Conservation (phyloP, 2,329 filamentous ascomycete genomes). For the Aspergillus sp. region DNA sequence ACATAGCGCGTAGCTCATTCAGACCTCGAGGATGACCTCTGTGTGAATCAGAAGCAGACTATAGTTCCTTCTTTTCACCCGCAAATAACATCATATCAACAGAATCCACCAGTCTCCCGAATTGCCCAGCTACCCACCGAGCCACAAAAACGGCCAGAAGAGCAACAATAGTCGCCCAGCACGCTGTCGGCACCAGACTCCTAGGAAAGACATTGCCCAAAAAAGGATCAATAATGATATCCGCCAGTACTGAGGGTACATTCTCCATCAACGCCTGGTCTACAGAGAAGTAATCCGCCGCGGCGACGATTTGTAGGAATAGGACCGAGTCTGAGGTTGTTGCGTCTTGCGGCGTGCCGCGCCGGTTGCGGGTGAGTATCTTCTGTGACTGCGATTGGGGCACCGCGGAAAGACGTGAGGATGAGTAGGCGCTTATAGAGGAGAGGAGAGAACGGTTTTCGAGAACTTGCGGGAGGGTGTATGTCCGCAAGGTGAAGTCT, state of each 20-base stretch:
- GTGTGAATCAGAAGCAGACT: neutral
- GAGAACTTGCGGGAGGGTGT: slow-evolving; percentile 65
- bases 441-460: slow-evolving; percentile 65
- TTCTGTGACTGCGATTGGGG: slow-evolving; percentile 18
- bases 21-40: neutral
- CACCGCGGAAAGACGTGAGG: slow-evolving; percentile 49
- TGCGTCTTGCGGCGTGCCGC: neutral
- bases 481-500: slow-evolving; percentile 70
- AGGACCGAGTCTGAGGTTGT: slow-evolving; percentile 58
- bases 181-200: slow-evolving; percentile 73
- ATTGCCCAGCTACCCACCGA: slow-evolving; percentile 30
- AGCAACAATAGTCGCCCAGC: slow-evolving; percentile 69
- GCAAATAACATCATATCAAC: neutral
- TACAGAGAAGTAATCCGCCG: slow-evolving; percentile 83
- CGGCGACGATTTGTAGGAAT: slow-evolving; percentile 74
- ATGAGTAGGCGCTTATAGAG: slow-evolving; percentile 67
- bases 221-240: slow-evolving; percentile 86
- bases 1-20: neutral
- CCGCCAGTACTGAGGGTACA: slow-evolving; percentile 75
- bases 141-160: slow-evolving; percentile 54
- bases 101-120: slow-evolving; percentile 29
- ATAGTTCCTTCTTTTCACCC: slow-evolving; percentile 29
- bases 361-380: slow-evolving; percentile 18
- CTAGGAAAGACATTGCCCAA: slow-evolving; percentile 76
- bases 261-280: slow-evolving; percentile 74